Conservation (phyloP, 208 protist species). For the Leishmania guyanensis region DNA sequence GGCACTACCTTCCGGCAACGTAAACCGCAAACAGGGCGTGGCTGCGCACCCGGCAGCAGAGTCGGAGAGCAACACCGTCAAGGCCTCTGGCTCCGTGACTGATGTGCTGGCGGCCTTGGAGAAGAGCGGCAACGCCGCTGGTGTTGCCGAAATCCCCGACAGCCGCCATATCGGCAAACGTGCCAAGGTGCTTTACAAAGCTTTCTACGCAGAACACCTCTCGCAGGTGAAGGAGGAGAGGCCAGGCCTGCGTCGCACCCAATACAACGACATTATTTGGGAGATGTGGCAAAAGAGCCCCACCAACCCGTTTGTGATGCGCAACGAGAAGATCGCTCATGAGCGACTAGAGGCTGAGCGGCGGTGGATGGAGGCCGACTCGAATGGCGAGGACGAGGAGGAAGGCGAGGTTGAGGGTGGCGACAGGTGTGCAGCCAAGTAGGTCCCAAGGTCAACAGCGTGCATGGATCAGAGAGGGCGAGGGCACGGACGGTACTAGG, state of each 20-base stretch:
- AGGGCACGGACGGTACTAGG: background rate
- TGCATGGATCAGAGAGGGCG: background rate
- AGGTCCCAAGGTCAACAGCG: background rate
- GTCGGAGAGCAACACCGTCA: conserved; percentile 29
- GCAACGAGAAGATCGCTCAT: conserved; percentile 58
- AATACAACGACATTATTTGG: conserved; percentile 91
- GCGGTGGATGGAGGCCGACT: conserved; percentile 73
- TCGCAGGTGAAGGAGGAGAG: conserved; percentile 71
- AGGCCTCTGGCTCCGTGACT: conserved; percentile 44
- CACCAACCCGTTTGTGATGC: conserved; percentile 86
- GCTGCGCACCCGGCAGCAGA: conserved; percentile 10
- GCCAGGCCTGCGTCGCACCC: conserved; percentile 72
- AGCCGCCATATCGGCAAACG: conserved; percentile 87
- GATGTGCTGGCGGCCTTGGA: conserved; percentile 56
- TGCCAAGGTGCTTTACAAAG: conserved; percentile 77
- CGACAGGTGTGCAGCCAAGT: conserved; percentile 14
- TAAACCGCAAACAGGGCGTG: conserved; percentile 43
- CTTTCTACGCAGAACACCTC: conserved; percentile 80
- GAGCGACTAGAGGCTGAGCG: conserved; percentile 75
- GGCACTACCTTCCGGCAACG: conserved; percentile 47
- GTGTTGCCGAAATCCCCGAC: conserved; percentile 40
- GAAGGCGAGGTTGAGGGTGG: conserved; percentile 24
- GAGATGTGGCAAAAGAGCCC: conserved; percentile 88
- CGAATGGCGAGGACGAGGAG: conserved; percentile 46
- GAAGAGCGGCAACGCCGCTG: conserved; percentile 9